Evolutionary conservation across 2,329 filamentous ascomycete species (phyloP).

Genomic region (Alternaria triticimaculans): DNA sequence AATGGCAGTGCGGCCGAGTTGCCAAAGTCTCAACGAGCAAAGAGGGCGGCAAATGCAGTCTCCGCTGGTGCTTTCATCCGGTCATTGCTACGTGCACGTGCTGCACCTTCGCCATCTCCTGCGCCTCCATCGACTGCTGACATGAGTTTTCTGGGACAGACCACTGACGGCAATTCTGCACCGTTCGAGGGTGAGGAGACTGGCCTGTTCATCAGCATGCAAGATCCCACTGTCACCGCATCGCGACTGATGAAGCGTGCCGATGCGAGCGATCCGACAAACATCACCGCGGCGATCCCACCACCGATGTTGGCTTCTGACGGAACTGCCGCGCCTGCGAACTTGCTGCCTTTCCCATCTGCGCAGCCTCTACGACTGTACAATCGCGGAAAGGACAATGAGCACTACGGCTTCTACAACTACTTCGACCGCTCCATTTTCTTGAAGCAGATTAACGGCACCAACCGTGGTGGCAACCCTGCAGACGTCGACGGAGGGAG

Average conservation of each 20-base stretch:
- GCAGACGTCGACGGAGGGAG: slow-evolving; percentile 60
- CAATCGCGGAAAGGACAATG: slow-evolving; percentile 78
- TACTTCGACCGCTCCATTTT: slow-evolving; percentile 91
- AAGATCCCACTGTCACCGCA: slow-evolving; percentile 50
- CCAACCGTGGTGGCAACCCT: slow-evolving; percentile 47
- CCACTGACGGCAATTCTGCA: slow-evolving; percentile 75
- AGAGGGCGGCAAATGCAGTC: slow-evolving; percentile 68
- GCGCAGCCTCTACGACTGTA: slow-evolving; percentile 83
- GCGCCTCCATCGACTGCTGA: slow-evolving; percentile 69
- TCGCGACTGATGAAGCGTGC: slow-evolving; percentile 48
- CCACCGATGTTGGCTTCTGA: slow-evolving; percentile 68
- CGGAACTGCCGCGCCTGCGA: slow-evolving; percentile 74
- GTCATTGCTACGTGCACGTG: slow-evolving; percentile 37
- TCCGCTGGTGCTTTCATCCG: slow-evolving; percentile 45
- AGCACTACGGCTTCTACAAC: slow-evolving; percentile 93
- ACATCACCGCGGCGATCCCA: slow-evolving; percentile 66
- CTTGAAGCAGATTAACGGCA: slow-evolving; percentile 67
- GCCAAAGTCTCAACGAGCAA: slow-evolving; percentile 14
- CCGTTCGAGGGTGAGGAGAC: slow-evolving; percentile 84
- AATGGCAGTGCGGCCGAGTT: slow-evolving; percentile 55
- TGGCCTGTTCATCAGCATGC: slow-evolving; percentile 83
- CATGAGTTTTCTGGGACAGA: slow-evolving; percentile 82
- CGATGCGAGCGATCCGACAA: slow-evolving; percentile 30
- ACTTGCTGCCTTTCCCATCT: slow-evolving; percentile 71
- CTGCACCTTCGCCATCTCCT: slow-evolving; percentile 58